Percentiles rank a stretch among this genome's conserved stretches.
phyloP scores from a whole-genome alignment of 352 stramenopile species.

The Phytophthora meadii region DNA sequence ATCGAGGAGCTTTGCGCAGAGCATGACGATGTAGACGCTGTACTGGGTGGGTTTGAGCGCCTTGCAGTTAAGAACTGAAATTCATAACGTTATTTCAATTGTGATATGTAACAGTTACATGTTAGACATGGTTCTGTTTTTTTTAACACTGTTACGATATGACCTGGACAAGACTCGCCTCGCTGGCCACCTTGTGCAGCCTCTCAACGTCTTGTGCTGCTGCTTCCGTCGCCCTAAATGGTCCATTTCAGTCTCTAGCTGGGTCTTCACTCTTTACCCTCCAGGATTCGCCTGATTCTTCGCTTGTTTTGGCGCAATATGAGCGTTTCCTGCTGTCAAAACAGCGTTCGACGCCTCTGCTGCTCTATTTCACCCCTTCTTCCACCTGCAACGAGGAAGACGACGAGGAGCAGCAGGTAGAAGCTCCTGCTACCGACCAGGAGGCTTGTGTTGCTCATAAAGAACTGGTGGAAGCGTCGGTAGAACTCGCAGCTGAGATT shows the following conservation, averaged over 20 bases:
- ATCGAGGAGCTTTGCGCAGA: slow-evolving; percentile 7
- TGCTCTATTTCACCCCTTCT: slow-evolving; percentile 34
- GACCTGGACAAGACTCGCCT: slow-evolving; percentile 1
- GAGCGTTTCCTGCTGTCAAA: slow-evolving; percentile 41
- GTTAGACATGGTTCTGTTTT: neutral
- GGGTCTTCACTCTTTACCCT: slow-evolving; percentile 23
- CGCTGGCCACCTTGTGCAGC: slow-evolving; percentile 1
- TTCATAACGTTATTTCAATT: neutral
- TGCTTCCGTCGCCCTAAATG: neutral
- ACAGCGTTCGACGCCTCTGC: slow-evolving; percentile 20
- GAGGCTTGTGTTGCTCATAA: slow-evolving; percentile 20
- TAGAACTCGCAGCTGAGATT: slow-evolving; percentile 19
- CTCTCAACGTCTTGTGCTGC: slow-evolving; percentile 4
- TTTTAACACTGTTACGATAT: neutral
- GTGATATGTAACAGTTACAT: neutral
- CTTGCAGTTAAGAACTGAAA: slow-evolving; percentile 3
- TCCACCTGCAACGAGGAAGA: slow-evolving; percentile 17
- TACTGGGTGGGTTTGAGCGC: neutral
- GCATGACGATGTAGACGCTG: neutral
- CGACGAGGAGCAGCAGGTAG: neutral
- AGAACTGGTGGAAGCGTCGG: slow-evolving; percentile 29
- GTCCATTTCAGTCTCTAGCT: slow-evolving; percentile 13
- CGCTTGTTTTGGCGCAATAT: slow-evolving; percentile 38
- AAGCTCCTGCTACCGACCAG: neutral
- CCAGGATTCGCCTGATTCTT: slow-evolving; percentile 10